Percentiles rank a stretch among this genome's conserved stretches.
Evolutionary conservation across 768 basidiomycete genomes (phyloP).

Genomic region (Rhizopogon vesiculosus): DNA sequence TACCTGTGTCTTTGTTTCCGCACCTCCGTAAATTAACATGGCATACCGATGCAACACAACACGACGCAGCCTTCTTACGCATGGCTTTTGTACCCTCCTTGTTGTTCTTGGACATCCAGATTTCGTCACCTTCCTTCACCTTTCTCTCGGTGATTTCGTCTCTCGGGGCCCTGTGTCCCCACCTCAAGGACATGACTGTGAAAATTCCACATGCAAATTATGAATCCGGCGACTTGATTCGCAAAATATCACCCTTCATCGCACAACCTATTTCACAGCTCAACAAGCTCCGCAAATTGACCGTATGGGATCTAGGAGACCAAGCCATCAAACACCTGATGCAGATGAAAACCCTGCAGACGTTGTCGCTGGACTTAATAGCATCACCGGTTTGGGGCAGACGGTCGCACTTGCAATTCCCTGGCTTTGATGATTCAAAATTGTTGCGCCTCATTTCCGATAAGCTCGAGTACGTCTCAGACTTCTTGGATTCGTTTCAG

Average conservation of each 20-base stretch:
- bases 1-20: conserved; percentile 14
- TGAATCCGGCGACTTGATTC: no score
- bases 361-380: neutral
- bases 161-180: neutral
- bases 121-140: neutral
- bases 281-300: neutral
- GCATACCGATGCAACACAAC: conserved; percentile 16
- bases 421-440: neutral
- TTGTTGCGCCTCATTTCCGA: neutral
- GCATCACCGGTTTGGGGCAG: neutral
- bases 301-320: neutral
- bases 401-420: neutral
- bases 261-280: no score
- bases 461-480: neutral
- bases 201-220: no score
- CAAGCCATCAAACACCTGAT: neutral
- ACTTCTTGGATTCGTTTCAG: neutral
- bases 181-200: neutral
- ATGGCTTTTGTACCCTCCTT: conserved; percentile 3
- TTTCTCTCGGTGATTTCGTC: neutral
- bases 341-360: neutral
- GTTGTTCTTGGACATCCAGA: neutral
- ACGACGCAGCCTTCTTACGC: conserved; percentile 16
- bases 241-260: no score
- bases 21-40: conserved; percentile 17